Evolutionary conservation across 1,284 basidiomycete genomes (phyloP).

Genomic region (Boletellus dicymbophilus): DNA sequence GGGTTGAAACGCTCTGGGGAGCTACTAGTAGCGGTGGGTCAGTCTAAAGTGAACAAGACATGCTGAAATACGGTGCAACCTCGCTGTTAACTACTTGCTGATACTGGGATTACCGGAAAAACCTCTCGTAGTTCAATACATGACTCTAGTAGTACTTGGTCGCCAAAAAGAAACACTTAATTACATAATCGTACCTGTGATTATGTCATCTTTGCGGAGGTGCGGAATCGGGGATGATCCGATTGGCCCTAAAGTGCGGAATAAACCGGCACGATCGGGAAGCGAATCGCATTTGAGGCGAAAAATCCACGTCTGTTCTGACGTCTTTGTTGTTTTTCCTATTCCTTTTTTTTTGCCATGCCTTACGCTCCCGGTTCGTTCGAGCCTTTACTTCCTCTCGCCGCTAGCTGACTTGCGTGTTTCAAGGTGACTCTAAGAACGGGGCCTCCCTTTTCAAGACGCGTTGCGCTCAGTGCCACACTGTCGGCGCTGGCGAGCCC

Average conservation of each 20-base stretch:
- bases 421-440: slow-evolving; percentile 83
- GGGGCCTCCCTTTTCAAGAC: slow-evolving; percentile 95
- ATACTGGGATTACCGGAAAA: too few species aligned
- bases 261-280: slow-evolving; percentile 32
- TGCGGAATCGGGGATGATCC: slow-evolving; percentile 9
- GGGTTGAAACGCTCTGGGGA: slow-evolving; percentile 1
- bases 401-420: background rate
- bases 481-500: slow-evolving; percentile 78
- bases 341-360: slow-evolving; percentile 18
- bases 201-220: background rate
- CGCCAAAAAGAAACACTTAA: too few species aligned
- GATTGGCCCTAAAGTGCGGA: slow-evolving; percentile 30
- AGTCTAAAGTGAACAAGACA: too few species aligned
- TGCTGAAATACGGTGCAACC: too few species aligned
- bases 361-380: slow-evolving; percentile 31
- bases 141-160: too few species aligned
- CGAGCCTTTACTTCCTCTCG: background rate
- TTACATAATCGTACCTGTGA: too few species aligned
- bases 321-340: slow-evolving; percentile 1
- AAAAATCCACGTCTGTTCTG: background rate
- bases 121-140: too few species aligned
- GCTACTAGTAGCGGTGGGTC: slow-evolving; percentile 4
- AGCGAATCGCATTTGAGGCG: slow-evolving; percentile 10
- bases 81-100: too few species aligned
- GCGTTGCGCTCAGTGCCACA: slow-evolving; percentile 98